Conservation (phyloP, 1,284 basidiomycete genomes). For the Leccinum angustisporum region DNA sequence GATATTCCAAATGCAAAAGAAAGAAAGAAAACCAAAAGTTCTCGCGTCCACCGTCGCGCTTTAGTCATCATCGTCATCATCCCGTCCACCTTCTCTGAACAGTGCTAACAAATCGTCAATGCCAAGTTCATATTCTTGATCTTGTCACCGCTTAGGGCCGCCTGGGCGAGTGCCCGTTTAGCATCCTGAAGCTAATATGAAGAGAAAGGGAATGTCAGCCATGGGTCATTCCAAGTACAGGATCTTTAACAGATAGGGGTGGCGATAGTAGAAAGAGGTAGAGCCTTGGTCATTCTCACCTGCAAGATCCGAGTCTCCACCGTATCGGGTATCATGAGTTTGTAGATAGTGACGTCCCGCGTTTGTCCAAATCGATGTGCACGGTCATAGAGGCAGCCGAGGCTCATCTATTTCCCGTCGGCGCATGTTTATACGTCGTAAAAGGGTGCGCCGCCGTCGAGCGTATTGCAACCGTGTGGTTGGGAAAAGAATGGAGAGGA, state of each 20-base stretch:
- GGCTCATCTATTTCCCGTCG: too few relatives aligned
- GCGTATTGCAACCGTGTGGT: too few relatives aligned
- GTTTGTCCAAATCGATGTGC: constrained; percentile 89
- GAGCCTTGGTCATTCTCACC: constrained; percentile 35
- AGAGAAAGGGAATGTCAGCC: constrained; percentile 1
- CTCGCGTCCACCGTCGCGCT: not conserved
- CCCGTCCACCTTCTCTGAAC: constrained; percentile 58
- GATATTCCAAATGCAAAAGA: not conserved
- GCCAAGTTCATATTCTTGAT: constrained; percentile 82
- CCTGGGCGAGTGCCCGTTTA: constrained; percentile 83
- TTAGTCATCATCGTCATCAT: constrained; percentile 54
- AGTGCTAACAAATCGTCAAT: constrained; percentile 82
- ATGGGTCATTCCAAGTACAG: not conserved
- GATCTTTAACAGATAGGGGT: not conserved
- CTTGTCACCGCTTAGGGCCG: constrained; percentile 87
- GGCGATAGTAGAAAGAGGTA: not conserved
- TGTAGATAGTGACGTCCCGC: constrained; percentile 88
- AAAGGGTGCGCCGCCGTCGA: too few relatives aligned
- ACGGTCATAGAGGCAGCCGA: constrained; percentile 70
- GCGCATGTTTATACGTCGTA: too few relatives aligned
- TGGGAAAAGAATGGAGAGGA: too few relatives aligned
- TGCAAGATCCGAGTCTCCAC: constrained; percentile 88
- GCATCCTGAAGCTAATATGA: constrained; percentile 69
- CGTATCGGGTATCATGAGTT: constrained; percentile 85
- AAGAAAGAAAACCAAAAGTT: not conserved